Base-by-base conservation (phyloP, 1,284 basidiomycete genomes). In the Cryptococcus jaspeensis region DNA sequence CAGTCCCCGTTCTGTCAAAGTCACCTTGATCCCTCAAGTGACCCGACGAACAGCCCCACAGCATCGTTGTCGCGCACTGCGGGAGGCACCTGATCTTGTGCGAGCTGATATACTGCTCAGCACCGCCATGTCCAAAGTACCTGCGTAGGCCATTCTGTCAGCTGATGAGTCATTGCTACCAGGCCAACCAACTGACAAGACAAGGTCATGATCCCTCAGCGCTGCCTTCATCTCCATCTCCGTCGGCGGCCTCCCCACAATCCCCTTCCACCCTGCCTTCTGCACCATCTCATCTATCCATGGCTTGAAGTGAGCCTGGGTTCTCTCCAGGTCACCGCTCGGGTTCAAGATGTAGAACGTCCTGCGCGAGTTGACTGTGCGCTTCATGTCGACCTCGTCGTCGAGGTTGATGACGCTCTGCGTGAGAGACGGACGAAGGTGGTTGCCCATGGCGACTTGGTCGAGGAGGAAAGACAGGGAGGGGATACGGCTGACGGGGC, bases 41-140 rank as follows among this genome's bases (percentile, higher is more conserved):
- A 16, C 94, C 96, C 0, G 92, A 96, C 0, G 95, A 99, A 80
- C 95, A 99, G 0, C 96, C 95, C 95, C 94, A 99, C 8, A 99
- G 84, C 92, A 99, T 96, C 0, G 91, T 88, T 11, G 88, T 88
- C 1, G 95, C 93, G 72, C 95, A 99, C 18, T 82, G 82, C 3
- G 83, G 82, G 22, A 99, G 81, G 60, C 88, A 83, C 18, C 90
- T 83, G 53, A 98, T 84, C 65, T 89, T 89, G 71, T 89, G 87
- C 1, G 90, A 89, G 5, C 90, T 87, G 12, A 92, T 83, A 70
- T 95, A 99, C 70, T 97, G 92, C 73, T 98, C 94, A 1, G 85
- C 95, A 11, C 95, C 94, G 1, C 92, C 92, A 70, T 99, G 95
- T 9, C 95, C 95, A 71, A 98, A 97, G 78, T 98, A 99, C 22